Conservation (phyloP, 2,329 filamentous ascomycete genomes). For the Arthrobotrys megalospora region DNA sequence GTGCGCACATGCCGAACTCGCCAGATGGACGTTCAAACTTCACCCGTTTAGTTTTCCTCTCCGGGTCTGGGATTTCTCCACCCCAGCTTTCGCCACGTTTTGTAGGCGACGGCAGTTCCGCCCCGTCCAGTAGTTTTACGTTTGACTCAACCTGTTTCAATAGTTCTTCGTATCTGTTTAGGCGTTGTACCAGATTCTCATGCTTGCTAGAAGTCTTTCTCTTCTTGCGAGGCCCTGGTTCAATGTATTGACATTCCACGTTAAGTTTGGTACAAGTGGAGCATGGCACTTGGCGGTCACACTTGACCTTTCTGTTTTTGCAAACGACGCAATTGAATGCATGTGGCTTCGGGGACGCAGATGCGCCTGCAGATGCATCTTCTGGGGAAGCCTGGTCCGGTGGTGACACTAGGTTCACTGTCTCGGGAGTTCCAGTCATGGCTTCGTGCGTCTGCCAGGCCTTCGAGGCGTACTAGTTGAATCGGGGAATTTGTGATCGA, state of each 20-base stretch:
- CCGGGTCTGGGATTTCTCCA: slow-evolving; percentile 3
- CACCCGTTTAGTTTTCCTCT: slow-evolving; percentile 27
- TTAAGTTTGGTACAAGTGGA: slow-evolving; percentile 77
- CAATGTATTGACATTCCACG: slow-evolving; percentile 75
- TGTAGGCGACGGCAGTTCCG: slow-evolving; percentile 14
- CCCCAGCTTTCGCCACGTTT: not conserved
- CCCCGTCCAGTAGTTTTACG: slow-evolving; percentile 40
- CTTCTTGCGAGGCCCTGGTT: slow-evolving; percentile 69
- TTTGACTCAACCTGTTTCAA: slow-evolving; percentile 56
- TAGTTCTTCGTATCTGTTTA: slow-evolving; percentile 56
- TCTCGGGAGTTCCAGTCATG: slow-evolving; percentile 24
- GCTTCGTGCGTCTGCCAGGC: slow-evolving; percentile 4
- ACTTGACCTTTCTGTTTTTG: slow-evolving; percentile 82
- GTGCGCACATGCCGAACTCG: slow-evolving; percentile 28
- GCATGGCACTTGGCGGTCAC: slow-evolving; percentile 81
- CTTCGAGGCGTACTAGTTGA: not conserved
- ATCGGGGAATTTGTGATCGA: slow-evolving; percentile 18
- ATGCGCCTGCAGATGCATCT: slow-evolving; percentile 62
- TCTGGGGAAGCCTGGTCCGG: slow-evolving; percentile 68
- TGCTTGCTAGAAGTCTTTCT: slow-evolving; percentile 58
- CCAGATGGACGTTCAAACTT: slow-evolving; percentile 24
- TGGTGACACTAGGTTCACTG: slow-evolving; percentile 32
- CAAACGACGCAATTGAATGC: slow-evolving; percentile 77
- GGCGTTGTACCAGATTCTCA: slow-evolving; percentile 46
- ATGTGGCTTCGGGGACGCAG: slow-evolving; percentile 62